phyloP scores from a whole-genome alignment of 176 grass and related monocot genomes.

The Saccharum officinarum region DNA sequence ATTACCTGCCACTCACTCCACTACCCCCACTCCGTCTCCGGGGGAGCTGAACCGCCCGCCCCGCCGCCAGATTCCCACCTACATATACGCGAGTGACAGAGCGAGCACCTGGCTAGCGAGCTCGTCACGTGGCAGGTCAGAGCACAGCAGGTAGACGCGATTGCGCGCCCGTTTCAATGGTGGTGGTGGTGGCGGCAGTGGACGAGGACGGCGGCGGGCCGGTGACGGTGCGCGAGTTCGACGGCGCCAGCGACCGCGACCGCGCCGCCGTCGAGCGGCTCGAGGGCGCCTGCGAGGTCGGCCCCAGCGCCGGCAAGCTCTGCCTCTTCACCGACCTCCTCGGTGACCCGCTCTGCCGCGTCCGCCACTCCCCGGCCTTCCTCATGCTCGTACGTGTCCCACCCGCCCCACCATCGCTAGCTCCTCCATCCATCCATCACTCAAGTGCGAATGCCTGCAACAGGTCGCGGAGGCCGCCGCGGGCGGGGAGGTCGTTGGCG shows the following conservation, averaged over 20 bases:
- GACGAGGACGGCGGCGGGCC: not conserved
- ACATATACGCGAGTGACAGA: not conserved
- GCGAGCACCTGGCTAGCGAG: not conserved
- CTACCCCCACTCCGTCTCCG: not conserved
- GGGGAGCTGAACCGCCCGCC: not conserved
- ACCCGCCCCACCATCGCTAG: not conserved
- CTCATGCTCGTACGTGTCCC: slow-evolving; percentile 73
- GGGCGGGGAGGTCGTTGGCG: slow-evolving; percentile 52
- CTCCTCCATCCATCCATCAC: not conserved
- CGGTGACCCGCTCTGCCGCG: slow-evolving; percentile 76
- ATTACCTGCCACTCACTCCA: not conserved
- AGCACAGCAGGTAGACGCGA: not conserved
- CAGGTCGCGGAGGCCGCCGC: slow-evolving; percentile 44
- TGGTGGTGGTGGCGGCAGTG: not conserved
- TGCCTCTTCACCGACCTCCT: slow-evolving; percentile 85
- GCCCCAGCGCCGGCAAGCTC: slow-evolving; percentile 50
- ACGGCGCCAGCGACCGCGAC: slow-evolving; percentile 30
- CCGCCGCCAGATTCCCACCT: not conserved
- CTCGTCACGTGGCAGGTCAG: not conserved
- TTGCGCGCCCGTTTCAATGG: not conserved
- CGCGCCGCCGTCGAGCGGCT: slow-evolving; percentile 44
- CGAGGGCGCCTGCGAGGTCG: slow-evolving; percentile 69
- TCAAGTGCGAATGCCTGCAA: not conserved
- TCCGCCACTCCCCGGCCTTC: slow-evolving; percentile 68
- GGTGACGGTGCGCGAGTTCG: slow-evolving; percentile 53